Conservation (phyloP, 805 yeast species). For the Candida anglica region DNA sequence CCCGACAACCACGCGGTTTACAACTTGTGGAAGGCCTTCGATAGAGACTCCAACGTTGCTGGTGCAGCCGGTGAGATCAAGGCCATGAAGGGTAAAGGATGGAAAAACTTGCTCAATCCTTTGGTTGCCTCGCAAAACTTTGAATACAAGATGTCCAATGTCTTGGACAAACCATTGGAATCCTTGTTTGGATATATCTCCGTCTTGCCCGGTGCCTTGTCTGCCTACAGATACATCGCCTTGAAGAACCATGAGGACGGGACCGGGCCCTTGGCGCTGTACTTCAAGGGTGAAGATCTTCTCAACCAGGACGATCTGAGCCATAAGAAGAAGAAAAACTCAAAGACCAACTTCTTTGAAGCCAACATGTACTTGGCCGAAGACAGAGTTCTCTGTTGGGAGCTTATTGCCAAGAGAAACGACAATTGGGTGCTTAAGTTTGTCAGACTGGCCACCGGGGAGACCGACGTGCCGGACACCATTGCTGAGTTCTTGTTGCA, state of each 20-base stretch:
- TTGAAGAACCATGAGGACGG: slow-evolving; percentile 82
- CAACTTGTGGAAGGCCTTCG: slow-evolving; percentile 97
- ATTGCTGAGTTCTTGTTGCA: slow-evolving; percentile 86
- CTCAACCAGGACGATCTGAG: slow-evolving; percentile 20
- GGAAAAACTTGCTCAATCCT: slow-evolving; percentile 80
- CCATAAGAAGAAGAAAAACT: slow-evolving; percentile 22
- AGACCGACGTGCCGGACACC: slow-evolving; percentile 91
- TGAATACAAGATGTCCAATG: slow-evolving; percentile 96
- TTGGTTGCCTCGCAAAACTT: slow-evolving; percentile 94
- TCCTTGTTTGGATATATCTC: slow-evolving; percentile 89
- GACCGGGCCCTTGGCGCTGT: slow-evolving; percentile 84
- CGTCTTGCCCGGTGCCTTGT: slow-evolving; percentile 92
- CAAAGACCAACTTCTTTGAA: slow-evolving; percentile 75
- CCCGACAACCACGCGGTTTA: slow-evolving; percentile 88
- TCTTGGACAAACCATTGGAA: slow-evolving; percentile 90
- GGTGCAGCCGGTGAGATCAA: slow-evolving; percentile 99
- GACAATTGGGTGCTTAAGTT: slow-evolving; percentile 89
- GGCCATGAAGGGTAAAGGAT: slow-evolving; percentile 89
- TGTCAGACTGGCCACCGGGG: slow-evolving; percentile 90
- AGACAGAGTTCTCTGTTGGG: slow-evolving; percentile 96
- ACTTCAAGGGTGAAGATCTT: slow-evolving; percentile 80
- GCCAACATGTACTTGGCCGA: slow-evolving; percentile 98
- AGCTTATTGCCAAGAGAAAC: slow-evolving; percentile 78
- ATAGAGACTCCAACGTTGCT: slow-evolving; percentile 92
- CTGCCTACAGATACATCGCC: slow-evolving; percentile 91